These are phyloP conservation scores for Pouteria glomerata DNA, from an alignment of 148 eudicot genomes.

Conservation along the genomic window DNA sequence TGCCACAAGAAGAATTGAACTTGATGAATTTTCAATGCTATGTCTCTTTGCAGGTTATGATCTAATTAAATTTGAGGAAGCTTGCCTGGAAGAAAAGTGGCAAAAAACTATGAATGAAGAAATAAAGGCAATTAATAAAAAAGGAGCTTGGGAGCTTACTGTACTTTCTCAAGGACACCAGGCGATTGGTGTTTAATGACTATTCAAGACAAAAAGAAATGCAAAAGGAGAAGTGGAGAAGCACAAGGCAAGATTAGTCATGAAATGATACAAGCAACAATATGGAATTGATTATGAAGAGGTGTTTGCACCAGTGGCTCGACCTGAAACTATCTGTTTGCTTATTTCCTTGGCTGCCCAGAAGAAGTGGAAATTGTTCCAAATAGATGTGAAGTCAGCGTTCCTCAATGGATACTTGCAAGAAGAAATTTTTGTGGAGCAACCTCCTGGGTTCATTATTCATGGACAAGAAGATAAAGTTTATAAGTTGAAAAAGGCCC, in stretches of 20 bases:
- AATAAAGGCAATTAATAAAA: background rate
- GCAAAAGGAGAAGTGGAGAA: background rate
- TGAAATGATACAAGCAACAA: background rate
- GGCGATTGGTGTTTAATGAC: background rate
- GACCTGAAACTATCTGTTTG: background rate
- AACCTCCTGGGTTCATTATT: background rate
- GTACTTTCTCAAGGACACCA: background rate
- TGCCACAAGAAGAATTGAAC: background rate
- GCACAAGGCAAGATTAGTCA: background rate
- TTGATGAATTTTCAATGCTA: background rate
- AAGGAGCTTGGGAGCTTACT: background rate
- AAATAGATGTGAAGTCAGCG: slow-evolving; percentile 5
- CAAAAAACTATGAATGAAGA: background rate
- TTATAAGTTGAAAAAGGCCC: background rate
- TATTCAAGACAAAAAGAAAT: background rate
- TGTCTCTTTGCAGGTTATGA: background rate
- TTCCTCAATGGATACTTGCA: background rate
- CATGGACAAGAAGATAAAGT: background rate
- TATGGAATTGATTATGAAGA: background rate
- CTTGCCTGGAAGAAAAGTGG: background rate
- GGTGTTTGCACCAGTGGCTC: background rate
- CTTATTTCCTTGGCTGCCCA: background rate
- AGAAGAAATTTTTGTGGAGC: background rate
- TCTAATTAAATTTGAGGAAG: background rate
- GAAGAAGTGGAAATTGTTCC: background rate